A percentile compares a stretch with the other conserved stretches of the same genome.
Evolutionary conservation across 495 filamentous ascomycete species (phyloP).

Genomic region (Penicillium turbatum): DNA sequence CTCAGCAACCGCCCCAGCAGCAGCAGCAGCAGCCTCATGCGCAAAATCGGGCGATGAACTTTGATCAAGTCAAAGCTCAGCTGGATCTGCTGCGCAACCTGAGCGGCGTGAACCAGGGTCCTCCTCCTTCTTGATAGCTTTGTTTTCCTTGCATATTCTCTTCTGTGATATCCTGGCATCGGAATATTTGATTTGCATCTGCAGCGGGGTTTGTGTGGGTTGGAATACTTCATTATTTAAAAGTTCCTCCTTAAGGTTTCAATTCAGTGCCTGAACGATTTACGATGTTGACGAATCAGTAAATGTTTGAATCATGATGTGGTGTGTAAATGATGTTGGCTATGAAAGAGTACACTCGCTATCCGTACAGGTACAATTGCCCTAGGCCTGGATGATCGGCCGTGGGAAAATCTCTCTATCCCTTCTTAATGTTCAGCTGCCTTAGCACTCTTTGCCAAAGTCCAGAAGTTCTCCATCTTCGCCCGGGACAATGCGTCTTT

Average conservation of each 20-base stretch:
- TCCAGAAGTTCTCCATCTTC: slow-evolving; percentile 97
- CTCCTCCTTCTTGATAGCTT: slow-evolving; percentile 30
- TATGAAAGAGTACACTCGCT: slow-evolving; percentile 7
- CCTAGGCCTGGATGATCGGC: background rate
- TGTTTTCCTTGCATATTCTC: slow-evolving; percentile 9
- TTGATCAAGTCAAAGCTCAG: slow-evolving; percentile 45
- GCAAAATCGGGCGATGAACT: slow-evolving; percentile 32
- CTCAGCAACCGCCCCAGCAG: slow-evolving; percentile 39
- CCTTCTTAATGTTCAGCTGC: slow-evolving; percentile 29
- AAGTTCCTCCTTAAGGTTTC: slow-evolving; percentile 12
- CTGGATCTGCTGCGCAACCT: slow-evolving; percentile 44
- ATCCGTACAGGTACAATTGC: slow-evolving; percentile 3
- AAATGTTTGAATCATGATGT: slow-evolving; percentile 13
- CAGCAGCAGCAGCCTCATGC: slow-evolving; percentile 18
- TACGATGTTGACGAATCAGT: slow-evolving; percentile 2
- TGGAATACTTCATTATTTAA: background rate
- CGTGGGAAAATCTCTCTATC: background rate
- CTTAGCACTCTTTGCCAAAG: slow-evolving; percentile 72
- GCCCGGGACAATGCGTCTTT: slow-evolving; percentile 70
- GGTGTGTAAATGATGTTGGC: slow-evolving; percentile 11
- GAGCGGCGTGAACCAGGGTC: slow-evolving; percentile 36
- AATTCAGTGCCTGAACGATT: background rate
- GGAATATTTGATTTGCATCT: slow-evolving; percentile 35
- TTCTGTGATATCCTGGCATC: slow-evolving; percentile 14
- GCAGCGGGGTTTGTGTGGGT: slow-evolving; percentile 18